These are phyloP conservation scores for Earliella scabrosa DNA, from an alignment of 1,284 basidiomycete species.

Conservation along the genomic window DNA sequence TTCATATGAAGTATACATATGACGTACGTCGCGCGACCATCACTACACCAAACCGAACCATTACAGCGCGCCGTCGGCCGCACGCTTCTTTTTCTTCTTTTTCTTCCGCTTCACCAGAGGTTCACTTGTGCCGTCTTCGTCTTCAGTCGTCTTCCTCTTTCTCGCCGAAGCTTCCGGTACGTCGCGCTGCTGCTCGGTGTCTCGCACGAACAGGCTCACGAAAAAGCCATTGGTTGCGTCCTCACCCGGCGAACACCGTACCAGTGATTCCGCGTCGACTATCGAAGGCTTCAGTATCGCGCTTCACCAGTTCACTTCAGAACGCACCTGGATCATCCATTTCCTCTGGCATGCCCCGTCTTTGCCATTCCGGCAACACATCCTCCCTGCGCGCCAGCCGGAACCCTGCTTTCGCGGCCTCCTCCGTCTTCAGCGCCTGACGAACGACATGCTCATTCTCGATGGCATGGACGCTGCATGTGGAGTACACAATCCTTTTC, in stretches of 20 bases:
- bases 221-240: conserved; percentile 96
- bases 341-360: conserved; percentile 74
- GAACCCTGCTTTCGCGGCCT: conserved; percentile 66
- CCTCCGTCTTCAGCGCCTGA: conserved; percentile 71
- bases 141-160: conserved; percentile 9
- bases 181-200: conserved; percentile 6
- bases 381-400: conserved; percentile 64
- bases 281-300: conserved; percentile 3
- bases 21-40: no score
- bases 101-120: conserved; percentile 21
- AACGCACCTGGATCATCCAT: conserved; percentile 52
- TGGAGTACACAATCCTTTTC: conserved; percentile 90
- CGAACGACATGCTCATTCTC: conserved; percentile 91
- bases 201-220: conserved; percentile 79
- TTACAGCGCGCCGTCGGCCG: neutral
- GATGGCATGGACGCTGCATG: conserved; percentile 88
- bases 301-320: neutral
- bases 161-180: neutral
- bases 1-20: no score
- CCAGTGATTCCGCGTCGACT: conserved; percentile 70
- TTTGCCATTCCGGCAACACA: conserved; percentile 80
- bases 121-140: neutral
- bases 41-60: no score
- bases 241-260: conserved; percentile 86
- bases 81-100: conserved; percentile 29